Conservation (phyloP, 2,329 filamentous ascomycete genomes). For the Monilinia aucupariae region DNA sequence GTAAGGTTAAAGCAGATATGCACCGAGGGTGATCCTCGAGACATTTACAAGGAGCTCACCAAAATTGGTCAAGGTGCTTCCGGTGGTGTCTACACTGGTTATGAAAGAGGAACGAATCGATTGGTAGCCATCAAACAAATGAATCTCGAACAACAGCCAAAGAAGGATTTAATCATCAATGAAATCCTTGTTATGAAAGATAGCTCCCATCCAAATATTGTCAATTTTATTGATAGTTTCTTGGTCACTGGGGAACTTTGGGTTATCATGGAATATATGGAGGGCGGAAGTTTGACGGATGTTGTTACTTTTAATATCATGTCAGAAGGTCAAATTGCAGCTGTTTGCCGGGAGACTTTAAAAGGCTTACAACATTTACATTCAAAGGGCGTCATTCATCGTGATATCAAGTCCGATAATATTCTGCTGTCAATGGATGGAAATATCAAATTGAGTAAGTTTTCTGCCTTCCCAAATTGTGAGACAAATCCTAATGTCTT, state of each 20-base stretch:
- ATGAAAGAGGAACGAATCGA: slow-evolving; percentile 75
- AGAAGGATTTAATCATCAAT: slow-evolving; percentile 98
- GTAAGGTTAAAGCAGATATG: slow-evolving; percentile 83
- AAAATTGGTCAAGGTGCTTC: slow-evolving; percentile 98
- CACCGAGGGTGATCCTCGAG: slow-evolving; percentile 80
- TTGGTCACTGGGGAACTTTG: slow-evolving; percentile 84
- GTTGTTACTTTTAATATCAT: slow-evolving; percentile 99
- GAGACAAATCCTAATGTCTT: slow-evolving; percentile 33
- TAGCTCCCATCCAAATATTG: slow-evolving; percentile 95
- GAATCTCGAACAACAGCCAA: slow-evolving; percentile 97
- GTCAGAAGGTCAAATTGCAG: slow-evolving; percentile 95
- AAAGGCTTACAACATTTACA: slow-evolving; percentile 91
- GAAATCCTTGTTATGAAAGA: slow-evolving; percentile 99
- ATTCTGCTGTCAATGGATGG: slow-evolving; percentile 90
- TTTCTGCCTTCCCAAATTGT: neutral
- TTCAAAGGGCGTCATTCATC: slow-evolving; percentile 95
- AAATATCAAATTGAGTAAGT: slow-evolving; percentile 93
- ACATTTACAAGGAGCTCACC: slow-evolving; percentile 78
- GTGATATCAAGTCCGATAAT: slow-evolving; percentile 99
- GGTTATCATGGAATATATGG: slow-evolving; percentile 99
- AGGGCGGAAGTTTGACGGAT: slow-evolving; percentile 93
- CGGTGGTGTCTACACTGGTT: slow-evolving; percentile 89
- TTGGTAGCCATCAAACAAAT: slow-evolving; percentile 99
- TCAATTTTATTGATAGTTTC: slow-evolving; percentile 98
- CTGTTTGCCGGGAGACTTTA: slow-evolving; percentile 88